Conservation (phyloP, 1,284 basidiomycete species). For the Leccinum holopus region DNA sequence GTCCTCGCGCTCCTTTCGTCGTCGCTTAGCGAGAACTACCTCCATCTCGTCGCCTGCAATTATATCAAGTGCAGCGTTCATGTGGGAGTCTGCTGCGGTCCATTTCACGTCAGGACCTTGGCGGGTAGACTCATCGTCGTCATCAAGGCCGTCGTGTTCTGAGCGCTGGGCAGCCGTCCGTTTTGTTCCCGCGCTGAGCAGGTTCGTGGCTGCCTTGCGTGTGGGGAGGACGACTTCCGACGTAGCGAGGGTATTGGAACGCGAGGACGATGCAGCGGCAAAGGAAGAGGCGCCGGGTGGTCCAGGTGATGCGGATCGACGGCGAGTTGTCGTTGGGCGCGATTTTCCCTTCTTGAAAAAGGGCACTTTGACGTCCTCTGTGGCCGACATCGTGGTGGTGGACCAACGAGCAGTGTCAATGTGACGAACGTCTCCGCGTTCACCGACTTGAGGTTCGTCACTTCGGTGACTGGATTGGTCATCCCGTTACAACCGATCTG, state of each 20-base stretch:
- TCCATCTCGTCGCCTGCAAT: slow-evolving; percentile 77
- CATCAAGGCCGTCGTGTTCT: slow-evolving; percentile 38
- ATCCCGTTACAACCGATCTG: slow-evolving; percentile 1
- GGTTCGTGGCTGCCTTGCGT: slow-evolving; percentile 62
- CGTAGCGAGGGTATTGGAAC: slow-evolving; percentile 35
- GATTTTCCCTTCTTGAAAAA: slow-evolving; percentile 86
- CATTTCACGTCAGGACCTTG: slow-evolving; percentile 80
- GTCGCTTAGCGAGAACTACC: slow-evolving; percentile 66
- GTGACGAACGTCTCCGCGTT: not conserved
- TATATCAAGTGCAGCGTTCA: slow-evolving; percentile 68
- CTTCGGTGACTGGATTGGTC: slow-evolving; percentile 21
- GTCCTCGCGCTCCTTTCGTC: slow-evolving; percentile 50
- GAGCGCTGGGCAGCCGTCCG: slow-evolving; percentile 64
- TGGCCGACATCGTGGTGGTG: slow-evolving; percentile 40
- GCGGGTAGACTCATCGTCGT: slow-evolving; percentile 43
- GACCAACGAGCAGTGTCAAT: not conserved
- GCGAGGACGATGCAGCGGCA: slow-evolving; percentile 35
- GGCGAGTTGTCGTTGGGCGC: slow-evolving; percentile 68
- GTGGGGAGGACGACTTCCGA: slow-evolving; percentile 75
- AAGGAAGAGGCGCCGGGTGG: slow-evolving; percentile 19
- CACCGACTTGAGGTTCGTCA: not conserved
- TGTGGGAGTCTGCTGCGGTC: slow-evolving; percentile 68
- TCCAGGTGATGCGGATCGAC: slow-evolving; percentile 52
- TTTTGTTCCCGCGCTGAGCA: slow-evolving; percentile 84
- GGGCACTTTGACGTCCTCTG: slow-evolving; percentile 56